Conservation (phyloP, 805 yeast genomes). For the Teunomyces gatunensis region DNA sequence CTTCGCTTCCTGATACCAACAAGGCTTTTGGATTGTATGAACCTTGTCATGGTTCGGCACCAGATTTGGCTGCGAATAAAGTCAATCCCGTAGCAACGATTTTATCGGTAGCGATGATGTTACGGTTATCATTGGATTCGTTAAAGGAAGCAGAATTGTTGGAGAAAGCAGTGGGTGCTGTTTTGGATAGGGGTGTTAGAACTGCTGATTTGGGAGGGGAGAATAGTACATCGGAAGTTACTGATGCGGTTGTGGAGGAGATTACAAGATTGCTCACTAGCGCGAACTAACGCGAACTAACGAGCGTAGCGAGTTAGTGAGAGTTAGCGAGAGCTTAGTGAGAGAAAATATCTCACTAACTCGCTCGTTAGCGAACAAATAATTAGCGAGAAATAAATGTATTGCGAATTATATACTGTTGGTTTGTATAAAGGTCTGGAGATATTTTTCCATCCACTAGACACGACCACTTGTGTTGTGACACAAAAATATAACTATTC, state of each 20-base stretch:
- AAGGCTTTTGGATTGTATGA: slow-evolving; percentile 94
- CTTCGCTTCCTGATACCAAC: slow-evolving; percentile 95
- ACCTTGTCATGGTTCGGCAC: slow-evolving; percentile 99
- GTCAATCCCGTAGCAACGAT: slow-evolving; percentile 96
- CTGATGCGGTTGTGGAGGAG: slow-evolving; percentile 57
- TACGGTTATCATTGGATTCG: slow-evolving; percentile 81
- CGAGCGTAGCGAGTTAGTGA: no score
- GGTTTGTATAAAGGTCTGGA: no score
- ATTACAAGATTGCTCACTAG: slow-evolving; percentile 32
- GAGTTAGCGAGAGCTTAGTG: no score
- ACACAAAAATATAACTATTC: no score
- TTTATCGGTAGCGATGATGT: slow-evolving; percentile 96
- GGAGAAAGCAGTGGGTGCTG: slow-evolving; percentile 82
- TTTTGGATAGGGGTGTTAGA: slow-evolving; percentile 78
- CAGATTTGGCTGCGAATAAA: slow-evolving; percentile 81
- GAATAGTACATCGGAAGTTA: slow-evolving; percentile 84
- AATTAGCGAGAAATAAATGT: no score
- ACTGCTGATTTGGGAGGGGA: slow-evolving; percentile 90
- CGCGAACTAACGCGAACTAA: slow-evolving; percentile 25
- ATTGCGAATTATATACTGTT: no score
- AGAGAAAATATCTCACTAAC: no score
- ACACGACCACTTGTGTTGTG: no score
- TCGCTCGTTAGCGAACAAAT: no score
- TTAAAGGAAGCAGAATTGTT: slow-evolving; percentile 82
- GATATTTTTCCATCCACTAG: no score